A percentile compares a stretch with the other conserved stretches of the same genome.
Conservation (phyloP, 108 stramenopile species). For the Nitzschia sp. region DNA sequence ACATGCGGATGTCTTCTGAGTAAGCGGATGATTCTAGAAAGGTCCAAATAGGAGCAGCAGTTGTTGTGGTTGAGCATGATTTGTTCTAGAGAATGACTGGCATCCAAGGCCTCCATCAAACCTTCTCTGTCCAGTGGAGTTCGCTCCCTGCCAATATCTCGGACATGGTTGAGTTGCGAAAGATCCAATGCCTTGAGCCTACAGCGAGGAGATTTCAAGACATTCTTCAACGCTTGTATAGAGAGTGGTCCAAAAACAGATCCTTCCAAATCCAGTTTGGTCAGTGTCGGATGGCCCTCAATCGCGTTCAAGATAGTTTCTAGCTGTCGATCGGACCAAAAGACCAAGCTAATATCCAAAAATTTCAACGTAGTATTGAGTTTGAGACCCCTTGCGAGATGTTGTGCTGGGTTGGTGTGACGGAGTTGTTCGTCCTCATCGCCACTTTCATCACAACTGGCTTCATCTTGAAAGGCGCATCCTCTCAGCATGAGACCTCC, state of each 20-base stretch:
- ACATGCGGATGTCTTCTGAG: not conserved
- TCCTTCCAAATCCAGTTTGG: slow-evolving; percentile 1
- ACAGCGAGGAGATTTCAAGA: not conserved
- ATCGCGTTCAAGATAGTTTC: not conserved
- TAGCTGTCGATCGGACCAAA: not conserved
- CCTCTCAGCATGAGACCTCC: not conserved
- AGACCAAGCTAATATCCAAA: not conserved
- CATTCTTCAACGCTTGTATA: not conserved
- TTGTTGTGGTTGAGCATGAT: not conserved
- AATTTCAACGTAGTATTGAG: slow-evolving; percentile 1
- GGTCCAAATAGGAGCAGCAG: not conserved
- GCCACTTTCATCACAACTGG: not conserved
- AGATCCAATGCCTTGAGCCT: not conserved
- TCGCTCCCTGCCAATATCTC: not conserved
- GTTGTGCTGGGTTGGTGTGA: not conserved
- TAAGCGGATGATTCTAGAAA: not conserved
- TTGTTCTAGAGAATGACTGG: slow-evolving; percentile 4
- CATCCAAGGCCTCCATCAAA: not conserved
- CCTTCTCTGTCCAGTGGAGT: not conserved
- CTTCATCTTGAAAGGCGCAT: not conserved
- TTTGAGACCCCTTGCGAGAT: not conserved
- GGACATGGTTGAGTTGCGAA: not conserved
- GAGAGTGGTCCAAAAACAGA: not conserved
- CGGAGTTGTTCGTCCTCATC: not conserved
- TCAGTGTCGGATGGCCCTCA: not conserved